Evolutionary conservation across 139 green algal genomes (phyloP), one percentile per base, ranked within the genome.

Genomic region (Micromonas pusilla): DNA sequence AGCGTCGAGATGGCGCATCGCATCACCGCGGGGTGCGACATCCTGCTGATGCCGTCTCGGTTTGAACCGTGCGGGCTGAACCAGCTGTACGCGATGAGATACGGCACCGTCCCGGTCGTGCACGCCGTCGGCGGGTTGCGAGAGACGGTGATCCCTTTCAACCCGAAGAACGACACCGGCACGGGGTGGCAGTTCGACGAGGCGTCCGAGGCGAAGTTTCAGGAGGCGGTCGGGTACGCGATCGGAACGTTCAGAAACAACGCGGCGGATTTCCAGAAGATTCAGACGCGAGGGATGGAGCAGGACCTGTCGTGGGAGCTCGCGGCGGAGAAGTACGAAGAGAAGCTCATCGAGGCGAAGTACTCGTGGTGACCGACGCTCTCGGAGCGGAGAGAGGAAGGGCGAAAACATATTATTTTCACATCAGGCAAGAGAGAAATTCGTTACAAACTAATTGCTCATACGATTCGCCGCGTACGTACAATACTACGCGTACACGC

Each of bases 11-110:
- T 94, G 32, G 86, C 89, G 13, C 93, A 97, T 83, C 84, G 87
- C 39, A 94, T 96, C 80, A 88, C 92, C 23, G 91, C 92, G 0
- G 89, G 83, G 16, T 88, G 82, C 45, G 92, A 96, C 87, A 91
- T 94, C 13, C 77, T 97, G 65, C 87, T 97, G 37, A 95, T 96
- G 88, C 92, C 92, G 13, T 91, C 84, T 6, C 85, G 91, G 37
- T 97, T 97, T 77, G 92, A 97, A 89, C 92, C 92, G 0, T 97
- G 92, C 80, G 92, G 92, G 0, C 85, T 97, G 13, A 97, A 93
- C 71, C 92, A 96, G 81, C 77, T 89, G 25, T 89, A 89, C 70
- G 86, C 86, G 20, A 88, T 89, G 85, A 73, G 68, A 1, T 96
- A 96, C 77, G 92, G 92, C 66, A 96, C 92, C 0, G 83, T 97